phyloP scores from a whole-genome alignment of 176 grass and related monocot genomes.

The Cenchrus fungigraminus region DNA sequence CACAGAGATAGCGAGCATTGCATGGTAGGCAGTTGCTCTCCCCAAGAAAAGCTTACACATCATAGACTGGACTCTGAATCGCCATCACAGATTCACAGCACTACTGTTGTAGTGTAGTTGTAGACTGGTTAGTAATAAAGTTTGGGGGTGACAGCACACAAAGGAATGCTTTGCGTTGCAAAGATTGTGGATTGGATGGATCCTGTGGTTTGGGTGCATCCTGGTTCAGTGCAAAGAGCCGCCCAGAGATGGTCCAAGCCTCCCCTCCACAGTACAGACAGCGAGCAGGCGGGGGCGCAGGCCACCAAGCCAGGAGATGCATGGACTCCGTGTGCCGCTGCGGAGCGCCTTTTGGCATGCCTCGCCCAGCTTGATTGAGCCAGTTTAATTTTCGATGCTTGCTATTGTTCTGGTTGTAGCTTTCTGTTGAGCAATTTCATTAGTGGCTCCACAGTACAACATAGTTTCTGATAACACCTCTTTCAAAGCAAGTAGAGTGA shows the following conservation, averaged over 20 bases:
- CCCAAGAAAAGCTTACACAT: neutral
- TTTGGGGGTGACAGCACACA: neutral
- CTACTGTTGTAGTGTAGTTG: neutral
- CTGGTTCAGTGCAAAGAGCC: conserved; percentile 22
- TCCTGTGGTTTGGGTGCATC: conserved; percentile 18
- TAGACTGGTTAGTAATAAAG: neutral
- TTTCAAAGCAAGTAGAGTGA: too few relatives aligned
- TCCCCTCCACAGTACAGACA: conserved; percentile 26
- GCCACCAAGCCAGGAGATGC: neutral
- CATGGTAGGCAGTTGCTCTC: neutral
- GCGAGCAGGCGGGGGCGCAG: neutral
- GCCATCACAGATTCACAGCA: neutral
- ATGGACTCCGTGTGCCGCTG: neutral
- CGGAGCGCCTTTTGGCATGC: conserved; percentile 25
- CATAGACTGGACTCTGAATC: too few relatives aligned
- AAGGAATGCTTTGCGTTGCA: conserved; percentile 9
- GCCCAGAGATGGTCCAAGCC: conserved; percentile 15
- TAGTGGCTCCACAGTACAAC: too few relatives aligned
- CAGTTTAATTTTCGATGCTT: too few relatives aligned
- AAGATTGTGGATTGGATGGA: neutral
- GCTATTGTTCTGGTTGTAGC: too few relatives aligned
- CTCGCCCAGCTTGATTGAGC: neutral
- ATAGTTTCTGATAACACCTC: too few relatives aligned
- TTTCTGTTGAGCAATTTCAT: too few relatives aligned
- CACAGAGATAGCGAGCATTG: neutral